phyloP scores from a whole-genome alignment of 2,329 filamentous ascomycete species.

The Exophiala viscosa region DNA sequence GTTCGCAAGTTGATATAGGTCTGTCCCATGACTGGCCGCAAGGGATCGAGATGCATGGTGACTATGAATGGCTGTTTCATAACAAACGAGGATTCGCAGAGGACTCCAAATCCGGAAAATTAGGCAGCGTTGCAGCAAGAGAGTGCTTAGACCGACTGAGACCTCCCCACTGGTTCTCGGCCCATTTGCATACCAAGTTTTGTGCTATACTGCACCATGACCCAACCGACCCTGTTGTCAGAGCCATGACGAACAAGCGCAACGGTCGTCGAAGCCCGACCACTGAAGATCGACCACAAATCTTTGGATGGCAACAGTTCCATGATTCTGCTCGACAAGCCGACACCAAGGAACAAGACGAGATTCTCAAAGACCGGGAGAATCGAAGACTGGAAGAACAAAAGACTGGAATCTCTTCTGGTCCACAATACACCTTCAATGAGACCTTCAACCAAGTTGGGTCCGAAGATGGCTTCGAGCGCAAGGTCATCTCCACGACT shows the following conservation, averaged over 20 bases:
- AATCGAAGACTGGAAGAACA: constrained; percentile 19
- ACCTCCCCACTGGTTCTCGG: constrained; percentile 86
- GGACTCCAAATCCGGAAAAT: constrained; percentile 69
- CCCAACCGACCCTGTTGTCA: constrained; percentile 25
- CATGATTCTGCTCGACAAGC: constrained; percentile 32
- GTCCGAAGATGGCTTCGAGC: constrained; percentile 3
- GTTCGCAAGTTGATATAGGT: constrained; percentile 85
- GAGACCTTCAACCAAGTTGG: constrained; percentile 40
- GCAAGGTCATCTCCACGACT: constrained; percentile 13
- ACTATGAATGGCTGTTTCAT: constrained; percentile 64
- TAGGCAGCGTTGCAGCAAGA: constrained; percentile 77
- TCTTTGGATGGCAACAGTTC: constrained; percentile 42
- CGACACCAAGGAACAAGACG: constrained; percentile 35
- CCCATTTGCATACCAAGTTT: constrained; percentile 88
- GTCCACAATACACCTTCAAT: constrained; percentile 31
- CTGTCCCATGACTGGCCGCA: constrained; percentile 95
- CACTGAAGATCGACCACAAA: constrained; percentile 4
- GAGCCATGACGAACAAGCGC: background rate
- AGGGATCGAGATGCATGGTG: constrained; percentile 73
- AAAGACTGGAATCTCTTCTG: constrained; percentile 6
- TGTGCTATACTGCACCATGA: constrained; percentile 58
- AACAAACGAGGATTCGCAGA: constrained; percentile 70
- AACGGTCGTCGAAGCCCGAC: constrained; percentile 11
- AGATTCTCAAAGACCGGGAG: constrained; percentile 29
- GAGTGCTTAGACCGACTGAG: constrained; percentile 76